These are phyloP conservation scores for Sorghum bicolor DNA, from an alignment of 176 grass and related monocot genomes.

Conservation along the genomic window Sorghum_bicolor_NCBIv3 NC_012871.2:7946501-7947000, in stretches of 20 bases:
- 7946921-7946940: slow-evolving; percentile 86
- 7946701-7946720: not conserved
- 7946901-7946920: slow-evolving; percentile 85
- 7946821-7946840: slow-evolving; percentile 90
- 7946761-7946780: slow-evolving; percentile 24
- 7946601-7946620: not conserved
- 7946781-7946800: slow-evolving; percentile 30
- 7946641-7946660: not conserved
- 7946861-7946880: slow-evolving; percentile 76
- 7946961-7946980: not conserved
- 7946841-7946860: slow-evolving; percentile 94
- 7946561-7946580: not conserved
- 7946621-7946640: not conserved
- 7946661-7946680: not conserved
- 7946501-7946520: not conserved
- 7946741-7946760: slow-evolving; percentile 14
- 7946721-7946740: not conserved
- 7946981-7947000: slow-evolving; percentile 14
- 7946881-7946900: slow-evolving; percentile 82
- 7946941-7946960: slow-evolving; percentile 81
- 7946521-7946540: not conserved
- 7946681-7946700: slow-evolving; percentile 13
- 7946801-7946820: slow-evolving; percentile 74
- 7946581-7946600: not conserved
- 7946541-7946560: not conserved